Base-by-base conservation (phyloP, 257 asterid genomes). In the Orobanche coerulescens region DNA sequence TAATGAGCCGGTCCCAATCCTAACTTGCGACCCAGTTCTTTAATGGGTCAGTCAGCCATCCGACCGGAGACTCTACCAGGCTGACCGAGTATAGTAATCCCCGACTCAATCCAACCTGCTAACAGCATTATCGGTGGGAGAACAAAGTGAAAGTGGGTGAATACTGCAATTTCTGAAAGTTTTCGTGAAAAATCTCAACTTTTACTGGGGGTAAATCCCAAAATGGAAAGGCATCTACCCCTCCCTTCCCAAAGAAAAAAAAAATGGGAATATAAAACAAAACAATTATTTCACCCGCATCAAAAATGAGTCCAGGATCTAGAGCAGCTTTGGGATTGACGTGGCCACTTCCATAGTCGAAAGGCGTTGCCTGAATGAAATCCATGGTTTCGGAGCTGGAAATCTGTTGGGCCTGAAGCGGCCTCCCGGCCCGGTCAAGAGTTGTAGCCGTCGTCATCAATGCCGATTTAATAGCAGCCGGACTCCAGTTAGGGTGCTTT, bases 321-420 rank as follows among this genome's bases (percentile, higher is more conserved):
- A 87, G 78, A 76, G 96, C 96, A 48, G 94, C 94, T 61, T 85
- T 71, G 58, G 96, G 96, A 71, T 81, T 82, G 66, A 87, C 96
- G 71, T 84, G 94, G 7, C 96, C 96, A 58, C 96, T 87, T 46
- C 96, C 96, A 69, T 79, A 87, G 74, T 87, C 96, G 18, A 87
- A 85, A 15, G 96, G 96, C 10, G 96, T 84, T 15, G 96, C 96
- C 11, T 75, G 83, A 55, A 81, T 92, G 1, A 87, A 86, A 31
- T 82, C 75, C 71, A 87, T n/a, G 4, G 84, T 76, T 73, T 83
- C 84, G 0, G 89, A 69, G 22, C 81, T 85, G 11, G 94, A 87
- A 76, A 68, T 84, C 25, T 78, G 84, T 71, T 84, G 96, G 22
- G 96, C 94, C 71, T 79, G 89, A 51, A 87, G 87, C 0, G 94